phyloP scores from a whole-genome alignment of 345 rosid species.

The Populus ilicifolia region DNA sequence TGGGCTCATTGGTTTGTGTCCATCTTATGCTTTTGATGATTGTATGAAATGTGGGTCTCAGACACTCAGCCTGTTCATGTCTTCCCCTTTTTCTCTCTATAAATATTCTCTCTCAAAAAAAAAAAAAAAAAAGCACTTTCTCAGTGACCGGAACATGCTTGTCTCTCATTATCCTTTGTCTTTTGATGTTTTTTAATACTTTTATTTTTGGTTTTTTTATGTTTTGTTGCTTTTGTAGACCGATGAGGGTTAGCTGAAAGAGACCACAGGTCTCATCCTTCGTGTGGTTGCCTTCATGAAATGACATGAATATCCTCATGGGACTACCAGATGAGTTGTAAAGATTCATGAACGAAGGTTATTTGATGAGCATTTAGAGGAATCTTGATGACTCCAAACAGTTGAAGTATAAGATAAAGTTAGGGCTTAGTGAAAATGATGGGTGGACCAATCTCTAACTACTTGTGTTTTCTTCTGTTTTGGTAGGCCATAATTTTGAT shows the following conservation, averaged over 20 bases:
- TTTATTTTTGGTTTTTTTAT: not conserved
- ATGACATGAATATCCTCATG: slow-evolving; percentile 17
- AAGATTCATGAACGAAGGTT: not conserved
- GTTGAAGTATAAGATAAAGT: not conserved
- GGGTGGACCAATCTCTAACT: slow-evolving; percentile 1
- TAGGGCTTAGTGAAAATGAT: slow-evolving; percentile 16
- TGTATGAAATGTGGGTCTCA: slow-evolving; percentile 36
- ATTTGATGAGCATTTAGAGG: not conserved
- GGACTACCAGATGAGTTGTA: too few relatives aligned
- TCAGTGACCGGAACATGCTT: slow-evolving; percentile 33
- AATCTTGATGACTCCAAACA: not conserved
- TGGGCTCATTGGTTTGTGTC: slow-evolving; percentile 34
- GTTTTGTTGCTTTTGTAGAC: slow-evolving; percentile 17
- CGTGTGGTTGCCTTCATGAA: not conserved
- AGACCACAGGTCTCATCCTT: not conserved
- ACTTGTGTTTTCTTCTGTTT: not conserved
- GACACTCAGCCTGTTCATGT: not conserved
- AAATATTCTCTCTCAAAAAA: slow-evolving; percentile 11
- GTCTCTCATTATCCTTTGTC: slow-evolving; percentile 16
- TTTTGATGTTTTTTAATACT: not conserved
- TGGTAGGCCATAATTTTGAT: not conserved
- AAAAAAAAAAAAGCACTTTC: slow-evolving; percentile 12
- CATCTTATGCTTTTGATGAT: slow-evolving; percentile 44
- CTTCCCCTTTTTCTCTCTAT: not conserved
- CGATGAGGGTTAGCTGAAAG: slow-evolving; percentile 25